Evolutionary conservation across 768 basidiomycete species (phyloP).

Genomic region (Tulasnella calospora): DNA sequence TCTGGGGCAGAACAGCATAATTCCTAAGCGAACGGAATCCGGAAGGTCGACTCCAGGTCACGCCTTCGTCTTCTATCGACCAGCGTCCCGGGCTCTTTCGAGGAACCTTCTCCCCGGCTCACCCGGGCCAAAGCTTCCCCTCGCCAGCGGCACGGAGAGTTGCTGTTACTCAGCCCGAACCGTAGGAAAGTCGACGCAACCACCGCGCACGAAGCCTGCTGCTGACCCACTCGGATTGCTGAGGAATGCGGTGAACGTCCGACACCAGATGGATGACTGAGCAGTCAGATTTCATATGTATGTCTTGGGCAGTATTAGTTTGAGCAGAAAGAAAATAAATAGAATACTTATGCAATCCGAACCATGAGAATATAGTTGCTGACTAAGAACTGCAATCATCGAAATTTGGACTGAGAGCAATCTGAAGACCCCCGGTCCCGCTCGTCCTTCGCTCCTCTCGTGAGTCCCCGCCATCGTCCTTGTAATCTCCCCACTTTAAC

Average conservation of each 20-base stretch:
- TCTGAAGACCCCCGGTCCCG: conserved; percentile 8
- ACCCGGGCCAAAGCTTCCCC: background rate
- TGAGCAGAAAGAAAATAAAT: background rate
- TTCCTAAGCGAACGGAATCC: conserved; percentile 9
- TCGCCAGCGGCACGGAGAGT: background rate
- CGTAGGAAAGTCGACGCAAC: background rate
- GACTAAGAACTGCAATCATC: conserved; percentile 23
- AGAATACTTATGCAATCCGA: background rate
- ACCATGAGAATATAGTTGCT: conserved; percentile 13
- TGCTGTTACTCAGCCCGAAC: background rate
- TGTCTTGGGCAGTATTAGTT: background rate
- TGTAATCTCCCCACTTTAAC: background rate
- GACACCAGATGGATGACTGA: background rate
- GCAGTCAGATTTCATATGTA: background rate
- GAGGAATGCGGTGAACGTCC: background rate
- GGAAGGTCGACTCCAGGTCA: conserved; percentile 4
- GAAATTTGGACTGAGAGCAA: conserved; percentile 10
- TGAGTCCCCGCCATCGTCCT: conserved; percentile 4
- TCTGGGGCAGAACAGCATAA: background rate
- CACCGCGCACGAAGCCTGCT: background rate
- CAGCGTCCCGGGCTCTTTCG: background rate
- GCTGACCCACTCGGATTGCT: background rate
- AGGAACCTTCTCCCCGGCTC: conserved; percentile 9
- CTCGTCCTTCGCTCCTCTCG: background rate
- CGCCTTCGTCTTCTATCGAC: conserved; percentile 4